Base-by-base conservation (phyloP, 2,329 filamentous ascomycete species). In the Exophiala viscosa region DNA sequence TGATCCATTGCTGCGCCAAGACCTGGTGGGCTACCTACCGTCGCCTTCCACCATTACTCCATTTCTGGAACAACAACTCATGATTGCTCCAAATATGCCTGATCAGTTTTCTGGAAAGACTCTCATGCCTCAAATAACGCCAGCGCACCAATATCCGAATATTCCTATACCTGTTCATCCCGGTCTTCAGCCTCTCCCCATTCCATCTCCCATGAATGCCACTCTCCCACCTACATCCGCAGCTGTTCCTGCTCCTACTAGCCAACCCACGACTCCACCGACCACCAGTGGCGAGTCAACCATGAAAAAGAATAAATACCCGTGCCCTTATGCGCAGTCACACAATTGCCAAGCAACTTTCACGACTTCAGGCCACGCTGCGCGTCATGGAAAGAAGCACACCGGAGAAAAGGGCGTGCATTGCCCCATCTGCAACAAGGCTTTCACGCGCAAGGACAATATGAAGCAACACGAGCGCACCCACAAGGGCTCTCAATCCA, bases 391-490 rank as follows among this genome's bases (percentile, higher is more conserved):
- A 23, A 85, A 85, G 69, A 85, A 84, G 69, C 82, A 85, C 69
- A 85, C 83, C 0, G 83, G 83, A 50, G 83, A 84, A 68, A 85
- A 85, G 67, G 82, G 83, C 54, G 81, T 84, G n/a, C 77, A 81
- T 62, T 85, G 82, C 64, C 82, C 82, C 0, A 80, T 84, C 56
- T 85, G 82, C 72, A 80, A 82, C 70, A 85, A 85, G 67, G 82
- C 81, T 10, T 85, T 85, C 64, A 85, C 82, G 10, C 79, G 82
- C 58, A 85, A 85, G 64, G 82, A 85, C 70, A 85, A 85, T 67
- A 85, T 85, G 82, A 84, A 85, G 67, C 82, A 85, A 66, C 82
- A 85, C 61, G 81, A 82, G 39, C 74, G 82, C 33, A 85, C 82
- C 1, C 82, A 85, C 64, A 76, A 78, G 44, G 52, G 52, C 15